Base-by-base conservation (phyloP, 2,329 filamentous ascomycete genomes). In the Dissoconium aciculare region DNA sequence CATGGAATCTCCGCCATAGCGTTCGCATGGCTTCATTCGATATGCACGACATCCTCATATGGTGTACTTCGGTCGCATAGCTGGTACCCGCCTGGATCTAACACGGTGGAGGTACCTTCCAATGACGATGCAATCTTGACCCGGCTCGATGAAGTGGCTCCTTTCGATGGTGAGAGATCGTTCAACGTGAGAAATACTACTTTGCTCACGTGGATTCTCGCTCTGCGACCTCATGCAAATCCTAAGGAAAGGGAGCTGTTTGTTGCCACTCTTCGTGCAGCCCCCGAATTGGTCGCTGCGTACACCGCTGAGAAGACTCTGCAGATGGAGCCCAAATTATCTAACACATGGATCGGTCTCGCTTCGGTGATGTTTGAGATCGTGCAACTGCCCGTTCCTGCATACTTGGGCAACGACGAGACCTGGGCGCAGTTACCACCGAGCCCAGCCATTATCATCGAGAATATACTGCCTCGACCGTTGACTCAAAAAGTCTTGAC, bases 271-370 rank as follows among this genome's bases (percentile, higher is more conserved):
- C 92, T 98, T 50, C 66, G 65, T 38, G 71, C 71, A 5, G 81
- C 78, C 0, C 87, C 91, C 1, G 89, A 95, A 55, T 66, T 95
- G 3, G 71, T 92, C 2, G 78, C 83, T 26, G 75, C 84, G 46
- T 98, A 91, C 53, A 95, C 93, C 49, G 64, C 74, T 26, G 85
- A 83, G 49, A 74, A 70, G 37, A 71, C 76, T 14, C 89, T 95
- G 46, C 72, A 76, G 0, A 83, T 92, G 39, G 85, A 95, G 25
- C 85, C 89, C 0, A 95, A 93, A 50, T 66, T 91, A 4, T 89
- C 84, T 3, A 76, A 84, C 26, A 89, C 84, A 0, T 98, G 89
- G 89, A 80, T 95, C 43, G 85, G 87, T 25, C 93, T 91, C 51
- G 83, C 84, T 0, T 74, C 84, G 0, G 82, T 95, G 39, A 59